A percentile compares a stretch with the other conserved stretches of the same genome.
Conservation (phyloP, 768 basidiomycete species). For the Boletus tylopilopsis region DNA sequence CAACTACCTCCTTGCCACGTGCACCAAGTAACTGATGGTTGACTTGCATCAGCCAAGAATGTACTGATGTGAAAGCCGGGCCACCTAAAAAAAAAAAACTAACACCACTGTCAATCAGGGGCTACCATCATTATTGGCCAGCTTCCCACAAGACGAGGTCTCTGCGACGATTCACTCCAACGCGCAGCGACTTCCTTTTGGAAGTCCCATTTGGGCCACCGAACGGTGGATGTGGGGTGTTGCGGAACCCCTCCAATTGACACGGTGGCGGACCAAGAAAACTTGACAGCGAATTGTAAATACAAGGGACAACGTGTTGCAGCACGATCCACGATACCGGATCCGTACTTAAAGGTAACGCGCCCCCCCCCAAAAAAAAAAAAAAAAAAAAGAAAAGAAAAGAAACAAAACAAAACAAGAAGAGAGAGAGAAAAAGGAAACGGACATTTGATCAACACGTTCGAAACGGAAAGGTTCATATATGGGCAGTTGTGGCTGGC, state of each 20-base stretch:
- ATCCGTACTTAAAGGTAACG: no score
- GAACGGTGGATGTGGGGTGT: conserved; percentile 5
- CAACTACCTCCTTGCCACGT: conserved; percentile 9
- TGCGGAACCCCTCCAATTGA: conserved; percentile 5
- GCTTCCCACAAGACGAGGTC: not conserved
- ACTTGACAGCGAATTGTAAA: conserved; percentile 18
- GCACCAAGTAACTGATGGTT: conserved; percentile 1
- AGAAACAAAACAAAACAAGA: not conserved
- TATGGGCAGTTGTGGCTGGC: conserved; percentile 6
- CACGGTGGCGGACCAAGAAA: conserved; percentile 11
- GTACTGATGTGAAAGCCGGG: not conserved
- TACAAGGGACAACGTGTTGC: conserved; percentile 2
- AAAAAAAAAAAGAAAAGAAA: not conserved
- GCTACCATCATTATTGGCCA: not conserved
- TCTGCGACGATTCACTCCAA: not conserved
- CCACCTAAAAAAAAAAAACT: not conserved
- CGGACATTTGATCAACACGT: conserved; percentile 5
- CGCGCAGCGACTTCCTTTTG: not conserved
- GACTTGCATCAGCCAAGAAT: not conserved
- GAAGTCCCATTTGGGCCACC: conserved; percentile 3
- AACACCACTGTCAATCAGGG: conserved; percentile 11
- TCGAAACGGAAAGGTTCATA: conserved; percentile 8
- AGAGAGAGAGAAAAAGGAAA: not conserved
- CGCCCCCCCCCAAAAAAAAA: no score
- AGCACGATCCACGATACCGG: not conserved